Conservation (phyloP, 257 asterid genomes). For the Catharanthus roseus region DNA sequence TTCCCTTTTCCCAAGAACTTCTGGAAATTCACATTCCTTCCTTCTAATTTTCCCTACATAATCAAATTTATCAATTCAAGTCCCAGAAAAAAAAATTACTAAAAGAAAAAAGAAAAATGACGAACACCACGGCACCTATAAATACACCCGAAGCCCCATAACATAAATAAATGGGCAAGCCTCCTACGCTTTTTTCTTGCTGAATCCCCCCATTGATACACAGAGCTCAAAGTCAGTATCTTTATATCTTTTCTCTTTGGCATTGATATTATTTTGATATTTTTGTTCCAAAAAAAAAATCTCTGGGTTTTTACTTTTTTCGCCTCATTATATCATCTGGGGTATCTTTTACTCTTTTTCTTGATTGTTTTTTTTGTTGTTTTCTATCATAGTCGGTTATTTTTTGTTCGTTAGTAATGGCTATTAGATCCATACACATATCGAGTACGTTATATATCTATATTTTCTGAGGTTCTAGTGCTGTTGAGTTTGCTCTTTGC, state of each 20-base stretch:
- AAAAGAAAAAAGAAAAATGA: background rate
- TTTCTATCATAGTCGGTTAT: conserved; percentile 17
- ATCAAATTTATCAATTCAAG: background rate
- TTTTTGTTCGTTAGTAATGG: conserved; percentile 27
- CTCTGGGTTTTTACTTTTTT: conserved; percentile 19
- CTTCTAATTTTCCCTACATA: background rate
- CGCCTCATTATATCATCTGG: conserved; percentile 15
- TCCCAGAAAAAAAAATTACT: background rate
- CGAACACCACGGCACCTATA: conserved; percentile 7
- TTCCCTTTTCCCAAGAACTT: background rate
- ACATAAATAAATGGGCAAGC: background rate
- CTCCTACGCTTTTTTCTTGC: conserved; percentile 4
- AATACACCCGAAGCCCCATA: conserved; percentile 1
- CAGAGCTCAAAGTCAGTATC: conserved; percentile 13
- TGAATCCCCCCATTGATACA: conserved; percentile 8
- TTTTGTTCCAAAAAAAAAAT: conserved; percentile 6
- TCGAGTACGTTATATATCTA: conserved; percentile 20
- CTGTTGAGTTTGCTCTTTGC: conserved; percentile 15
- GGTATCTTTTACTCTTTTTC: conserved; percentile 14
- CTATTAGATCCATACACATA: conserved; percentile 36
- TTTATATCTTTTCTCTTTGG: background rate
- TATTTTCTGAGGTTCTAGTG: conserved; percentile 14
- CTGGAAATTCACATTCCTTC: background rate
- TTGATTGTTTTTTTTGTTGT: conserved; percentile 13
- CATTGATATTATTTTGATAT: conserved; percentile 15